These are phyloP conservation scores for Tetramitus jugosus DNA, from an alignment of 208 protist species.

Conservation along the genomic window DNA sequence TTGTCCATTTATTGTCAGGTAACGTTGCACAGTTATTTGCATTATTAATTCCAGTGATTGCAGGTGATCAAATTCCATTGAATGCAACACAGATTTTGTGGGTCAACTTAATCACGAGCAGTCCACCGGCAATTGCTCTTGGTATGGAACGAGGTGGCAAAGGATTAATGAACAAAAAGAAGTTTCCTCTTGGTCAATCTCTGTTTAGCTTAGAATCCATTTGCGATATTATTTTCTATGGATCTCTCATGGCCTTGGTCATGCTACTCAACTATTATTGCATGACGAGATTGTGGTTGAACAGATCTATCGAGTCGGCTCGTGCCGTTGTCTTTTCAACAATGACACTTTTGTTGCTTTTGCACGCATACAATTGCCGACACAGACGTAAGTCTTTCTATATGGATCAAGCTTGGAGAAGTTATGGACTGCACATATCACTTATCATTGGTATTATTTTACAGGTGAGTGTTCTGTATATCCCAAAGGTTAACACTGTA, in stretches of 20 bases:
- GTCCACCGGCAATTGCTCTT: background rate
- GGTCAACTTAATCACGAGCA: slow-evolving; percentile 74
- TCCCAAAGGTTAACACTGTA: too few relatives aligned
- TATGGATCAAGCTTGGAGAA: background rate
- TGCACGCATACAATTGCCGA: slow-evolving; percentile 75
- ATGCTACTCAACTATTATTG: slow-evolving; percentile 53
- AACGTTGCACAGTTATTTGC: slow-evolving; percentile 58
- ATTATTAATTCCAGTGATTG: slow-evolving; percentile 63
- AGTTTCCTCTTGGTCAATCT: slow-evolving; percentile 57
- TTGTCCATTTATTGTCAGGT: slow-evolving; percentile 67
- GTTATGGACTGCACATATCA: background rate
- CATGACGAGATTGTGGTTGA: slow-evolving; percentile 57
- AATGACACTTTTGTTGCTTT: slow-evolving; percentile 67
- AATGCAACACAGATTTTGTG: slow-evolving; percentile 79
- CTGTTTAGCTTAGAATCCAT: slow-evolving; percentile 72
- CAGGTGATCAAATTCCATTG: slow-evolving; percentile 53
- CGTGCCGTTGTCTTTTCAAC: slow-evolving; percentile 64
- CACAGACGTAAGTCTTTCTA: slow-evolving; percentile 42
- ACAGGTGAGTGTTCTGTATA: background rate
- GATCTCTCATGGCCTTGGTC: slow-evolving; percentile 57
- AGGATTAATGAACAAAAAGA: slow-evolving; percentile 23
- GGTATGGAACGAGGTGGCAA: background rate
- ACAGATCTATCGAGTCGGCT: slow-evolving; percentile 51
- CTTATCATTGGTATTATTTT: background rate
- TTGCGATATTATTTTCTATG: slow-evolving; percentile 63